These are phyloP conservation scores for Dendrobium huoshanense DNA, from an alignment of 106 monocot genomes.

Conservation along the genomic window DNA sequence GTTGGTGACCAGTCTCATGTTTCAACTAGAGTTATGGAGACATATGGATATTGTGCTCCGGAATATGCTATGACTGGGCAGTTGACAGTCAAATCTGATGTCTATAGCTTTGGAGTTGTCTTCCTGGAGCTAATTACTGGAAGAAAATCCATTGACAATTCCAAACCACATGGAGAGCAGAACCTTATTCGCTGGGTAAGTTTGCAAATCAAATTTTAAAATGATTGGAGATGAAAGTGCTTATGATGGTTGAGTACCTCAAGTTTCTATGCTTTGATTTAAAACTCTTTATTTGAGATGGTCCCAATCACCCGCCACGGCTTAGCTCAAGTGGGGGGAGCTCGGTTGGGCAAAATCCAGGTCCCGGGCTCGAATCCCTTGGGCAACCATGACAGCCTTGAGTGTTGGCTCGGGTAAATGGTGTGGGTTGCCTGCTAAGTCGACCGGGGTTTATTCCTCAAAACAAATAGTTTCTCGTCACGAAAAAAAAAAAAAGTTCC, in stretches of 20 bases:
- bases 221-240: neutral
- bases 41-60: constrained; percentile 81
- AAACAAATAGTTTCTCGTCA: too few relatives aligned
- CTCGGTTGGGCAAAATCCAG: too few relatives aligned
- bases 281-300: neutral
- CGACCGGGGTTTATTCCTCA: too few relatives aligned
- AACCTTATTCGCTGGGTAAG: constrained; percentile 72
- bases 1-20: constrained; percentile 74
- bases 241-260: neutral
- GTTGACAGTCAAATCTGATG: constrained; percentile 68
- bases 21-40: constrained; percentile 81
- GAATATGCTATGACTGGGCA: constrained; percentile 86
- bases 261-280: neutral
- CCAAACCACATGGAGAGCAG: constrained; percentile 36
- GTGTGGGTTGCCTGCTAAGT: too few relatives aligned
- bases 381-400: too few relatives aligned
- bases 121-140: constrained; percentile 76
- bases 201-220: neutral
- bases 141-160: constrained; percentile 56
- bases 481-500: too few relatives aligned
- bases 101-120: constrained; percentile 85
- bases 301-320: neutral
- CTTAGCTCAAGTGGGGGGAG: too few relatives aligned
- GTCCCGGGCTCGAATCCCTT: too few relatives aligned
- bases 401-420: too few relatives aligned